phyloP scores from a whole-genome alignment of 2,329 filamentous ascomycete genomes.

The Cytospora paraplurivora region DNA sequence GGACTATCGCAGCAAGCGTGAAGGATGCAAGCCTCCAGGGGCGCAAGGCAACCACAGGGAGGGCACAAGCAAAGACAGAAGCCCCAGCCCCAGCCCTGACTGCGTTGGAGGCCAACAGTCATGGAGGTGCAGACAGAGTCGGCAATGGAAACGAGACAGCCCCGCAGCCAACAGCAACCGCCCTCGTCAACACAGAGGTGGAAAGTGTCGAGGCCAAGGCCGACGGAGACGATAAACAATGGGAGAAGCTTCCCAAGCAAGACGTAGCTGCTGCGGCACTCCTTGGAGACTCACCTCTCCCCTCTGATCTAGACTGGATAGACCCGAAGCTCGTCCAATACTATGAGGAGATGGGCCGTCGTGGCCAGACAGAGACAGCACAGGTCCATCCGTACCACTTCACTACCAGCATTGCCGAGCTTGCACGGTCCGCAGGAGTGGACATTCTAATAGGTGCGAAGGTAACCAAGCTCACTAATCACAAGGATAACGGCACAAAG shows the following conservation, averaged over 20 bases:
- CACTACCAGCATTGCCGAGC: constrained; percentile 77
- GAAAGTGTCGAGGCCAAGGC: constrained; percentile 26
- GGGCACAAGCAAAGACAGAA: constrained; percentile 29
- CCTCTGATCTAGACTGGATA: constrained; percentile 83
- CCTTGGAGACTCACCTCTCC: constrained; percentile 63
- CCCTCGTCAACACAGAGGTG: neutral
- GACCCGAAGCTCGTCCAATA: constrained; percentile 63
- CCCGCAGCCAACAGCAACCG: neutral
- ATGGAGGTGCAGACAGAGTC: constrained; percentile 4
- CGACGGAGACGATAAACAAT: constrained; percentile 46
- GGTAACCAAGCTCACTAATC: constrained; percentile 67
- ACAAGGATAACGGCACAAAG: constrained; percentile 45
- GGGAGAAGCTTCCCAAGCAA: constrained; percentile 65
- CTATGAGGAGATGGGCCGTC: constrained; percentile 79
- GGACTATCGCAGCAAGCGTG: constrained; percentile 50
- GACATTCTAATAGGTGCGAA: constrained; percentile 66
- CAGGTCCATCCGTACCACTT: constrained; percentile 95
- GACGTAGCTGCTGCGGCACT: constrained; percentile 50
- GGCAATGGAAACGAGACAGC: constrained; percentile 10
- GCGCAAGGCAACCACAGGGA: constrained; percentile 37
- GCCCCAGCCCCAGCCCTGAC: constrained; percentile 18
- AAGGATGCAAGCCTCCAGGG: constrained; percentile 40
- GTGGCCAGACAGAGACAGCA: constrained; percentile 72
- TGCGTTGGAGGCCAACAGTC: constrained; percentile 14
- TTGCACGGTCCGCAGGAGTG: constrained; percentile 71